Percentiles rank a stretch among this genome's conserved stretches.
phyloP scores from a whole-genome alignment of 208 protist genomes.

The Leishmania arabica region DNA sequence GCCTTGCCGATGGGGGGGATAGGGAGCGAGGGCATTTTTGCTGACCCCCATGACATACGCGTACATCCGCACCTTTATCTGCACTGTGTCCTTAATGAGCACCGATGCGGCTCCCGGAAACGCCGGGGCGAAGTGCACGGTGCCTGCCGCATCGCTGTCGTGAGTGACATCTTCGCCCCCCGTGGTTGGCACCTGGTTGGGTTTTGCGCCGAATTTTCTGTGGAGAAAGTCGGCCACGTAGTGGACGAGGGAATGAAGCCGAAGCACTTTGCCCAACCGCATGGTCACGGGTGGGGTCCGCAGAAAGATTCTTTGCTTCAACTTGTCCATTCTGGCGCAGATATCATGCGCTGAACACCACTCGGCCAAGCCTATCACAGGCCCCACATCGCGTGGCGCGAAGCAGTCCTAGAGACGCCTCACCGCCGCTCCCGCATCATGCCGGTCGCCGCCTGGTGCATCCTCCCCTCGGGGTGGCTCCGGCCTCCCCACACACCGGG shows the following conservation, averaged over 20 bases:
- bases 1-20: slow-evolving; percentile 31
- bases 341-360: not conserved
- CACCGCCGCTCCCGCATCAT: no score
- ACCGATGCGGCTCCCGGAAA: slow-evolving; percentile 25
- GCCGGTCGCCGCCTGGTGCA: no score
- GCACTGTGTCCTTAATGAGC: not conserved
- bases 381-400: not conserved
- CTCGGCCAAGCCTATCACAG: not conserved
- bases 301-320: not conserved
- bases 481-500: not conserved
- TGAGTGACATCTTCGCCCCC: slow-evolving; percentile 21
- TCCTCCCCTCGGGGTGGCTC: no score
- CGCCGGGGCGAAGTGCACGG: slow-evolving; percentile 20
- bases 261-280: not conserved
- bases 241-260: slow-evolving; percentile 7
- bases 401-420: not conserved
- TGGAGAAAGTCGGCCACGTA: not conserved
- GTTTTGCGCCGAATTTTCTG: not conserved
- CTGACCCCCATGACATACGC: not conserved
- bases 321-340: not conserved
- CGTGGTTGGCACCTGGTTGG: slow-evolving; percentile 16
- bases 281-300: not conserved
- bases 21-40: not conserved
- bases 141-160: slow-evolving; percentile 20
- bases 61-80: not conserved